phyloP scores from a whole-genome alignment of 2,329 filamentous ascomycete genomes.

The Rutstroemia sp. region DNA sequence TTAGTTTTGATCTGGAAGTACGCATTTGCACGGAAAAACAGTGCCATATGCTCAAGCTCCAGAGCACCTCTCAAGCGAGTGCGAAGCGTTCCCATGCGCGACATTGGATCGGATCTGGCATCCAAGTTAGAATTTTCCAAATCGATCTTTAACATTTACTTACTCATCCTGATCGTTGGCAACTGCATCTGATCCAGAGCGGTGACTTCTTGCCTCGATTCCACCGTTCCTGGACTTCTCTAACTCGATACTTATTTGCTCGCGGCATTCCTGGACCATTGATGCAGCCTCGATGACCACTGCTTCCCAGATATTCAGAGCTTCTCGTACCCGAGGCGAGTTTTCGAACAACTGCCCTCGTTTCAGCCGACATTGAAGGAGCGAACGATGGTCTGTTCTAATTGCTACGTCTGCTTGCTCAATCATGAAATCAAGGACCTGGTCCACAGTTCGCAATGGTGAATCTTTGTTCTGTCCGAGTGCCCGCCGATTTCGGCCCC shows the following conservation, averaged over 20 bases:
- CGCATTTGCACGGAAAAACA: constrained; percentile 79
- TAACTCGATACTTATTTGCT: constrained; percentile 47
- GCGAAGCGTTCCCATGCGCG: constrained; percentile 49
- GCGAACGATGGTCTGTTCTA: constrained; percentile 59
- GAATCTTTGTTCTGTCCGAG: constrained; percentile 51
- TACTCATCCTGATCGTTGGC: constrained; percentile 26
- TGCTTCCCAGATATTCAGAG: constrained; percentile 61
- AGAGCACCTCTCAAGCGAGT: constrained; percentile 64
- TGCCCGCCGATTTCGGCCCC: constrained; percentile 55
- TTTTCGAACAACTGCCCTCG: constrained; percentile 76
- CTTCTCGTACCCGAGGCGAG: constrained; percentile 57
- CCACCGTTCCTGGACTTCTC: background rate
- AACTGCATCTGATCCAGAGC: background rate
- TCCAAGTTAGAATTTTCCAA: background rate
- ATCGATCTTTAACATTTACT: constrained; percentile 3
- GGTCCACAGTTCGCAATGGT: constrained; percentile 71
- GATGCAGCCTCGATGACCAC: constrained; percentile 41
- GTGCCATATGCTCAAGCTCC: constrained; percentile 72
- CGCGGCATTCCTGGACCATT: constrained; percentile 56
- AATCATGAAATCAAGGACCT: constrained; percentile 88
- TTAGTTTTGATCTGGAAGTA: constrained; percentile 78
- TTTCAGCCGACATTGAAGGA: constrained; percentile 56
- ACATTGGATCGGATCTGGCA: constrained; percentile 8
- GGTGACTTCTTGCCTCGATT: background rate
- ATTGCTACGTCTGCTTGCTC: constrained; percentile 68